These are phyloP conservation scores for Pachysandra terminalis DNA, from an alignment of 164 flowering plant species.

Conservation along the genomic window DNA sequence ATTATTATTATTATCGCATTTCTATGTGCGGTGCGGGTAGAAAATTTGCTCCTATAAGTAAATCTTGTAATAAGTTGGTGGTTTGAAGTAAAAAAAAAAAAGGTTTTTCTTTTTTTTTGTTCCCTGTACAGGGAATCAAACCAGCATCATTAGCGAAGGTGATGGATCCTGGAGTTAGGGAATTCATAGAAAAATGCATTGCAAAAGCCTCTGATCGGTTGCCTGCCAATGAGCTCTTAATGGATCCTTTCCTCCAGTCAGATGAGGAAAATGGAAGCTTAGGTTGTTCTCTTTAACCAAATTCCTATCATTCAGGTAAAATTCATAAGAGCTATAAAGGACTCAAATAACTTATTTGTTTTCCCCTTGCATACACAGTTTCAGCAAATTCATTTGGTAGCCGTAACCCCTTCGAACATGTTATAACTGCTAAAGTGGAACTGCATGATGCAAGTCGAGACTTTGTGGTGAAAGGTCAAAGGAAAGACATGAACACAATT, in stretches of 20 bases:
- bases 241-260: constrained; percentile 72
- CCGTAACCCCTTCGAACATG: constrained; percentile 16
- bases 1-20: too few relatives aligned
- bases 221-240: constrained; percentile 71
- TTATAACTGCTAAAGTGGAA: constrained; percentile 14
- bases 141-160: constrained; percentile 94
- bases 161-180: constrained; percentile 55
- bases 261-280: constrained; percentile 48
- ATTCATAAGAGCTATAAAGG: background rate
- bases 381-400: constrained; percentile 33
- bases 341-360: background rate
- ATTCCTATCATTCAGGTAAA: constrained; percentile 38
- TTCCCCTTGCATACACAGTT: constrained; percentile 5
- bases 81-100: too few relatives aligned
- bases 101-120: too few relatives aligned
- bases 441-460: constrained; percentile 41
- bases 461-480: constrained; percentile 66
- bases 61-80: too few relatives aligned
- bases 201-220: constrained; percentile 69
- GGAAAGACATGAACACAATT: constrained; percentile 74
- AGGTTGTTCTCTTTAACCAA: constrained; percentile 23
- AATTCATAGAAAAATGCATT: constrained; percentile 90
- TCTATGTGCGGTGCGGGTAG: too few relatives aligned
- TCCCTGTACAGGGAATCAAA: constrained; percentile 68
- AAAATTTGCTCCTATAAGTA: too few relatives aligned